Conservation (phyloP, 495 filamentous ascomycete species). For the Amniculicola lignicola region DNA sequence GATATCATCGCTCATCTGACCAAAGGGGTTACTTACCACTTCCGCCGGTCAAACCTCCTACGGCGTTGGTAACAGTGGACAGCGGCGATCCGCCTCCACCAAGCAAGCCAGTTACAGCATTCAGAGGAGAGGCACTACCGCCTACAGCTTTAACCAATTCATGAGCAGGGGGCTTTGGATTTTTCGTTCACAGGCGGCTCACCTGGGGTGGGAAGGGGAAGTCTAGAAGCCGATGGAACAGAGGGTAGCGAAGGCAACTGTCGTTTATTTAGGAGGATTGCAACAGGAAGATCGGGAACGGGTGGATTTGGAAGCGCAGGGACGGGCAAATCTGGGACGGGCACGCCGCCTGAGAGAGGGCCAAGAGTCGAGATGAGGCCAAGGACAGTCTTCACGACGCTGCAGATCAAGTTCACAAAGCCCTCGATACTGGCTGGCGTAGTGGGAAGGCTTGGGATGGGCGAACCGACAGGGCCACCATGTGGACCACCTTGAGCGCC, state of each 20-base stretch:
- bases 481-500: too few species aligned
- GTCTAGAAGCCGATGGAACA: background rate
- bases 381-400: too few species aligned
- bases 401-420: too few species aligned
- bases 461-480: too few species aligned
- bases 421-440: too few species aligned
- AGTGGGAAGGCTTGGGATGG: too few species aligned
- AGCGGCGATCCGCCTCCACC: background rate
- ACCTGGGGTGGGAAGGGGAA: background rate
- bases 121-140: background rate
- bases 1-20: background rate
- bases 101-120: background rate
- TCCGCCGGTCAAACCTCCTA: background rate
- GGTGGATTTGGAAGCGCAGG: background rate
- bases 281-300: background rate
- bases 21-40: too few species aligned
- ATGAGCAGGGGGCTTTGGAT: background rate
- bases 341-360: too few species aligned
- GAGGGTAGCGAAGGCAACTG: background rate
- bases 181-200: background rate
- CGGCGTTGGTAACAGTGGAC: slow-evolving; percentile 4
- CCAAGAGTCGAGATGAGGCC: too few species aligned
- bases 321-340: too few species aligned
- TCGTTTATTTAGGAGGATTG: too few species aligned
- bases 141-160: background rate